A percentile compares a stretch with the other conserved stretches of the same genome.
Conservation (phyloP, 305 asterid genomes). For the Solanum chacoense region DNA sequence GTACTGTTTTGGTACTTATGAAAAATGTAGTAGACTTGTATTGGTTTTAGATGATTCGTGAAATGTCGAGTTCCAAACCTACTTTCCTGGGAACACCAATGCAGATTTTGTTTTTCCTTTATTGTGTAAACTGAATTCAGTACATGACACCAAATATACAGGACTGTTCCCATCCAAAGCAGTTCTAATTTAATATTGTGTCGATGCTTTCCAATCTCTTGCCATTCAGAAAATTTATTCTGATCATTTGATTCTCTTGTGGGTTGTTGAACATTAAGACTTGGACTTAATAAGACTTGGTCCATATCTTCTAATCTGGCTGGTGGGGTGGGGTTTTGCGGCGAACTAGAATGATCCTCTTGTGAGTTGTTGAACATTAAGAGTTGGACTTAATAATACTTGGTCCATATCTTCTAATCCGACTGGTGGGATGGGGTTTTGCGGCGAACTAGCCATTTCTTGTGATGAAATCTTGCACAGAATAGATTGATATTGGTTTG, state of each 20-base stretch:
- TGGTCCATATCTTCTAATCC: neutral
- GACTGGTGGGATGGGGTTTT: neutral
- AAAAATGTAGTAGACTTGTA: neutral
- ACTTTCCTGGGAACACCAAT: neutral
- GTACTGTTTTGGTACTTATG: neutral
- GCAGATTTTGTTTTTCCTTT: neutral
- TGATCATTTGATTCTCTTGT: neutral
- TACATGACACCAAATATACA: neutral
- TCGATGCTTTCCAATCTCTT: neutral
- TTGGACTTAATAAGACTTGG: neutral
- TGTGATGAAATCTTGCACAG: neutral
- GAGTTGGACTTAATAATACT: neutral
- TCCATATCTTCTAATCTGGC: neutral
- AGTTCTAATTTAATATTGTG: neutral
- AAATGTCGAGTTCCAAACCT: neutral
- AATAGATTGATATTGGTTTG: neutral
- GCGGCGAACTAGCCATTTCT: neutral
- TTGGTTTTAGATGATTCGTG: neutral
- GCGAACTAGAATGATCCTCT: neutral
- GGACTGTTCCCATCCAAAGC: neutral
- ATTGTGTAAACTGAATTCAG: neutral
- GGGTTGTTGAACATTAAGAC: neutral
- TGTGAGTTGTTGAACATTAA: neutral
- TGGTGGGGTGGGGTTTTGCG: neutral
- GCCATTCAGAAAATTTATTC: neutral